Conservation (phyloP, 2,329 filamentous ascomycete genomes). For the Zasmidium cellare region DNA sequence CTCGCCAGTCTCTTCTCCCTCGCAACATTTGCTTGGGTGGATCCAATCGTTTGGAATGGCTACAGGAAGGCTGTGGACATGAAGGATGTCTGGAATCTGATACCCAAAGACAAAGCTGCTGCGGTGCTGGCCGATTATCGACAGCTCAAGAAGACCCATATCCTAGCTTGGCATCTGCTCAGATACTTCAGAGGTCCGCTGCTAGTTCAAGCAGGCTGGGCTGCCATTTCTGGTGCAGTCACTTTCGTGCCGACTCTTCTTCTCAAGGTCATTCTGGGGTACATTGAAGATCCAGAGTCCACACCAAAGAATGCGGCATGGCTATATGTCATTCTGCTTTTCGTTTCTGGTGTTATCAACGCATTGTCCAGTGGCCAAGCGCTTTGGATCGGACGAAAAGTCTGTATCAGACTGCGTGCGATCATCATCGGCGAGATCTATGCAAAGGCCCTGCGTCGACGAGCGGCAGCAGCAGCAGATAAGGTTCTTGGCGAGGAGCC, state of each 20-base stretch:
- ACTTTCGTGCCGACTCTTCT: constrained; percentile 91
- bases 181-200: constrained; percentile 80
- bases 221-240: constrained; percentile 75
- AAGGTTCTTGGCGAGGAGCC: constrained; percentile 61
- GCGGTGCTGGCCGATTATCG: constrained; percentile 79
- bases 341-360: constrained; percentile 76
- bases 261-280: constrained; percentile 87
- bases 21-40: constrained; percentile 87
- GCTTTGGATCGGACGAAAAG: constrained; percentile 89
- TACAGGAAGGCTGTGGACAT: constrained; percentile 84
- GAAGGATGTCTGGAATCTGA: constrained; percentile 85
- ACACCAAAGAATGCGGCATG: constrained; percentile 86
- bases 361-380: constrained; percentile 83
- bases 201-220: constrained; percentile 76
- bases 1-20: constrained; percentile 86
- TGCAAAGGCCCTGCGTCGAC: constrained; percentile 87
- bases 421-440: constrained; percentile 98
- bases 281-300: constrained; percentile 77
- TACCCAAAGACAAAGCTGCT: constrained; percentile 84
- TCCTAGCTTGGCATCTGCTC: constrained; percentile 76
- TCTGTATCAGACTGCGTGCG: constrained; percentile 88
- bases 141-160: constrained; percentile 77
- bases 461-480: constrained; percentile 75
- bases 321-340: constrained; percentile 91
- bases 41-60: constrained; percentile 83